Evolutionary conservation across 768 basidiomycete species (phyloP), one percentile per base, ranked within the genome.

Genomic region (Suillus alpinus): DNA sequence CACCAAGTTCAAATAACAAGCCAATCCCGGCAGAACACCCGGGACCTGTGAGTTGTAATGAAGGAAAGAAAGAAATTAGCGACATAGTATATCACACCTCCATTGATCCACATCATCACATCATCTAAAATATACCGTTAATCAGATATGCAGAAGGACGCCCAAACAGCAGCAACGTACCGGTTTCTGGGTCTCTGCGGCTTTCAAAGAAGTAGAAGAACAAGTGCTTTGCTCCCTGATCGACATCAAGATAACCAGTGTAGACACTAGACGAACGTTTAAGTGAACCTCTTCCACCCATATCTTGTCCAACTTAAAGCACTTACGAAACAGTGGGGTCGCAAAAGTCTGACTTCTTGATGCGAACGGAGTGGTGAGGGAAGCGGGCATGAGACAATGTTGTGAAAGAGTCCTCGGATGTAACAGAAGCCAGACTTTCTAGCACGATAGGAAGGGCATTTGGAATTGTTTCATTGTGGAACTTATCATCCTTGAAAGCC

Each of bases 61-160:
- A 60, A 56, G 34, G 49, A 46, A 43, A 34, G 39, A 46, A 53
- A 50, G 18, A 60, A 36, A 26, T 41, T 12, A 58, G 29, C 20
- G 18, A 46, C 34, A 26, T 23, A 12, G n/a, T 32, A 29, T n/a
- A 76, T 77, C 34, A 74, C 73, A 74, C 73, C 86, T 72, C 85
- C 86, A 56, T 87, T 87, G 46, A 86, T 86, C 86, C 86, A 87
- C 83, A 88, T 85, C 75, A 87, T 78, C 31, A 86, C 81, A 71
- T 87, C 85, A 66, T 87, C 87, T 78, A 49, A 8, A 50, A 47
- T 12, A 1, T 3, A 37, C 18, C 14, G 34, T 62, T 13, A 18
- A 39, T 14, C 14, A 3, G 20, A 39, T 18, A 3, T 12, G 40
- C 4, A 29, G 36, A 36, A 16, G 7, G 12, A 26, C 13, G 14